Evolutionary conservation across 1,284 basidiomycete species (phyloP).

Genomic region (Ustilago sp.): DNA sequence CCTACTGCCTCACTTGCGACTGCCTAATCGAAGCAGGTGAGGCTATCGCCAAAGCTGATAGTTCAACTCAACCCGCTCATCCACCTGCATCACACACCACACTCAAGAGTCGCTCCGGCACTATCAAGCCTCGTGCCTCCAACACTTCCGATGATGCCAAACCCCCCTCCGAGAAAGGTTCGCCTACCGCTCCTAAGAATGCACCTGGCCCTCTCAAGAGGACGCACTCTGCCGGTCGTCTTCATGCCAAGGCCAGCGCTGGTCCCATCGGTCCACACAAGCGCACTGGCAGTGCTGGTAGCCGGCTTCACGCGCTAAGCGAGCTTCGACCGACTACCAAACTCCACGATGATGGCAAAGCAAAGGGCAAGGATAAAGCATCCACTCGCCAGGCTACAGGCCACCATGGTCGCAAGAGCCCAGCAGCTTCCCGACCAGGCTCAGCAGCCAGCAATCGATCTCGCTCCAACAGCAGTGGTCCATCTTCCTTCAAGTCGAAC

Average conservation of each 20-base stretch:
- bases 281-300: constrained; percentile 58
- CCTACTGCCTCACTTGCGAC: constrained; percentile 62
- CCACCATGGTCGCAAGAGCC: constrained; percentile 30
- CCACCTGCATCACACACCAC: constrained; percentile 28
- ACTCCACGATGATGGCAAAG: constrained; percentile 46
- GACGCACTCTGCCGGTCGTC: constrained; percentile 54
- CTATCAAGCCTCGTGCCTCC: constrained; percentile 52
- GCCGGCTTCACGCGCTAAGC: constrained; percentile 61
- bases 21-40: constrained; percentile 63
- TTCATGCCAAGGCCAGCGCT: constrained; percentile 53
- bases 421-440: constrained; percentile 36
- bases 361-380: constrained; percentile 29
- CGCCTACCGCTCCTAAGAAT: constrained; percentile 24
- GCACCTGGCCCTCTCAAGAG: constrained; percentile 42
- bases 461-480: constrained; percentile 42
- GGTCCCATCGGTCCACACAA: constrained; percentile 50
- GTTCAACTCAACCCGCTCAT: not conserved
- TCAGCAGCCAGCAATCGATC: constrained; percentile 53
- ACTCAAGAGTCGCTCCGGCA: constrained; percentile 56
- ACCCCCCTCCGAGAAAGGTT: constrained; percentile 7
- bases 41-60: constrained; percentile 40
- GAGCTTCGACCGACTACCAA: constrained; percentile 64
- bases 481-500: constrained; percentile 47
- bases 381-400: constrained; percentile 8
- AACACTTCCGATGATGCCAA: constrained; percentile 28